Percentiles rank a stretch among this genome's conserved stretches.
phyloP scores from a whole-genome alignment of 352 stramenopile genomes.

The Globisporangium yorkense region DNA sequence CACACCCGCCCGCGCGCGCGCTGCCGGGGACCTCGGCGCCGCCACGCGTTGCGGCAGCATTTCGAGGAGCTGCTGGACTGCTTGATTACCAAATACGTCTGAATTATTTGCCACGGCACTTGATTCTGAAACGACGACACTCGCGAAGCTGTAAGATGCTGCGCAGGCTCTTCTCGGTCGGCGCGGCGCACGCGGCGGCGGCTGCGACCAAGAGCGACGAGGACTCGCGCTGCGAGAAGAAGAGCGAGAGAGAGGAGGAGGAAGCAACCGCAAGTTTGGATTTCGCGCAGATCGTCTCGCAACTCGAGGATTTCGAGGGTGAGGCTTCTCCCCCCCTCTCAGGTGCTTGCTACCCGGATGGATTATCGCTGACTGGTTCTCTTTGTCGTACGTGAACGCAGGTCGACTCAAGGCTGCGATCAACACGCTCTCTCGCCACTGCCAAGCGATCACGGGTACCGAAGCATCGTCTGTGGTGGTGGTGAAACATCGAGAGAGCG shows the following conservation, averaged over 20 bases:
- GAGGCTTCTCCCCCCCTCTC: too few relatives aligned
- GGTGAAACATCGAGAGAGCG: not conserved
- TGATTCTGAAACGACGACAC: not conserved
- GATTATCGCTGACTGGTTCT: not conserved
- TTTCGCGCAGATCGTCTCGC: conserved; percentile 24
- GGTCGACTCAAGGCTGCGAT: conserved; percentile 30
- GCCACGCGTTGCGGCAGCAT: conserved; percentile 17
- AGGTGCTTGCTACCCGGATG: too few relatives aligned
- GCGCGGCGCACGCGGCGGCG: not conserved
- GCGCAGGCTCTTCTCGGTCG: conserved; percentile 44
- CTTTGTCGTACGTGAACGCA: conserved; percentile 2
- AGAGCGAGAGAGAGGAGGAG: not conserved
- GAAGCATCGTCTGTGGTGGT: not conserved
- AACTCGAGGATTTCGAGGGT: conserved; percentile 41
- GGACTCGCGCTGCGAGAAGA: not conserved
- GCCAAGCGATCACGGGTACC: conserved; percentile 49
- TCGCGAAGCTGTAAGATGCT: conserved; percentile 23
- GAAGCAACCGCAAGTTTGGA: conserved; percentile 5
- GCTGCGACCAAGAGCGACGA: not conserved
- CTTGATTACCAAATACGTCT: not conserved
- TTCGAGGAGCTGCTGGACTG: not conserved
- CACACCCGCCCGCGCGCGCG: not conserved
- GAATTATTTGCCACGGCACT: not conserved
- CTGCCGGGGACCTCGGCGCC: conserved; percentile 10
- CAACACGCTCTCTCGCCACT: conserved; percentile 46